A percentile compares a stretch with the other conserved stretches of the same genome.
Conservation (phyloP, 2,329 filamentous ascomycete genomes). For the Fusarium nelsonii region DNA sequence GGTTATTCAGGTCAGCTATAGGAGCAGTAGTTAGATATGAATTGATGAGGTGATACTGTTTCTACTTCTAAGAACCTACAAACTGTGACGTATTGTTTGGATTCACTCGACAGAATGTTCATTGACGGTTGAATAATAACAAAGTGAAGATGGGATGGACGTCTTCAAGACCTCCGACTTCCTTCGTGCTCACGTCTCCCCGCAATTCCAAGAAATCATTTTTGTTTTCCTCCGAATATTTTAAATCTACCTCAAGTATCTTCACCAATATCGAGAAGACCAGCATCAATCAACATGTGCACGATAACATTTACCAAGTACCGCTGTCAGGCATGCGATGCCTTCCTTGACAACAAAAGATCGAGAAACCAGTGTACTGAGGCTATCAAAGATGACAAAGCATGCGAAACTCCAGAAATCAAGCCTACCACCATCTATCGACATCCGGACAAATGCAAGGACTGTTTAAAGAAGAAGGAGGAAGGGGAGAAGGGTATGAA, state of each 20-base stretch:
- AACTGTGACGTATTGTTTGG: too few species aligned
- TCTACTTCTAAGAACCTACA: too few species aligned
- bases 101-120: too few species aligned
- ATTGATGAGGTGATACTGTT: neutral
- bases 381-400: neutral
- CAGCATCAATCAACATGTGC: neutral
- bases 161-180: too few species aligned
- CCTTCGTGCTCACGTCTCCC: too few species aligned
- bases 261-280: too few species aligned
- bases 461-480: neutral
- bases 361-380: neutral
- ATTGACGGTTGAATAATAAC: too few species aligned
- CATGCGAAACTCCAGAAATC: neutral
- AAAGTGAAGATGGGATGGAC: too few species aligned
- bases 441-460: neutral
- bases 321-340: neutral
- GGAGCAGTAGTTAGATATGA: neutral
- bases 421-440: neutral
- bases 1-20: neutral
- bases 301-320: constrained; percentile 7
- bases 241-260: neutral
- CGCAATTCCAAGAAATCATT: too few species aligned
- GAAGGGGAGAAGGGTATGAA: constrained; percentile 1
- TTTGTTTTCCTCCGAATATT: neutral
- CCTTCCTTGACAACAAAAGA: neutral